Percentiles rank a stretch among this genome's conserved stretches.
Evolutionary conservation across 2,329 filamentous ascomycete species (phyloP).

Genomic region (Cryphonectria radicalis): DNA sequence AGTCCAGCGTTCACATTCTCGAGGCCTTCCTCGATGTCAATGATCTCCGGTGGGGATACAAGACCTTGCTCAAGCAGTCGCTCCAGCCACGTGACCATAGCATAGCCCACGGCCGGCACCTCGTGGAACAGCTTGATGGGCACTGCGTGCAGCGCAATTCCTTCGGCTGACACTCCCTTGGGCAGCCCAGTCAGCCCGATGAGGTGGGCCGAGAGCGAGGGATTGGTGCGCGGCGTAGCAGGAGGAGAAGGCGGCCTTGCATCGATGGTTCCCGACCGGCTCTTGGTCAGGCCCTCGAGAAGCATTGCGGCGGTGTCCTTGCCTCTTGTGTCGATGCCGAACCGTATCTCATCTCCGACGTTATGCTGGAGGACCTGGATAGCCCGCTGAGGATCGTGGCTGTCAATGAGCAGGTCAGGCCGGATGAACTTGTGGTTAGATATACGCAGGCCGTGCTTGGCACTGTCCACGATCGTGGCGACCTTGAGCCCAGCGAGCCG

Average conservation of each 20-base stretch:
- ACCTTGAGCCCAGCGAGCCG: slow-evolving; percentile 68
- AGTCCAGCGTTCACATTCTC: slow-evolving; percentile 70
- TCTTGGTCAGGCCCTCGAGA: slow-evolving; percentile 52
- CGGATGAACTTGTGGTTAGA: slow-evolving; percentile 47
- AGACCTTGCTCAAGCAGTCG: slow-evolving; percentile 58
- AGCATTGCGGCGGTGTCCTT: slow-evolving; percentile 65
- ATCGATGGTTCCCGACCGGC: slow-evolving; percentile 30
- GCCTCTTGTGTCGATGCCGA: slow-evolving; percentile 71
- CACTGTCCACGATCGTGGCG: slow-evolving; percentile 68
- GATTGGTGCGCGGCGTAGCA: slow-evolving; percentile 42
- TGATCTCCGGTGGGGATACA: slow-evolving; percentile 66
- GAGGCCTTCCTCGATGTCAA: slow-evolving; percentile 66
- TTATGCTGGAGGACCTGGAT: slow-evolving; percentile 65
- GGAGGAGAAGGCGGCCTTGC: slow-evolving; percentile 42
- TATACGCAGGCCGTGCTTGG: slow-evolving; percentile 65
- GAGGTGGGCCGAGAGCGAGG: slow-evolving; percentile 54
- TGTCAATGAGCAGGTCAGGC: slow-evolving; percentile 71
- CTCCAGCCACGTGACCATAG: slow-evolving; percentile 69
- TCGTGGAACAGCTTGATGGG: slow-evolving; percentile 80
- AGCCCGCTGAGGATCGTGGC: slow-evolving; percentile 67
- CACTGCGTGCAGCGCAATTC: slow-evolving; percentile 64
- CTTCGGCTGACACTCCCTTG: slow-evolving; percentile 51
- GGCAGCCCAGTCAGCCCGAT: slow-evolving; percentile 71
- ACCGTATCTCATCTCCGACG: slow-evolving; percentile 62
- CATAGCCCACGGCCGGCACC: slow-evolving; percentile 64